Base-by-base conservation (phyloP, 1,139 yeast genomes). In the Eremothecium gossypii region DNA sequence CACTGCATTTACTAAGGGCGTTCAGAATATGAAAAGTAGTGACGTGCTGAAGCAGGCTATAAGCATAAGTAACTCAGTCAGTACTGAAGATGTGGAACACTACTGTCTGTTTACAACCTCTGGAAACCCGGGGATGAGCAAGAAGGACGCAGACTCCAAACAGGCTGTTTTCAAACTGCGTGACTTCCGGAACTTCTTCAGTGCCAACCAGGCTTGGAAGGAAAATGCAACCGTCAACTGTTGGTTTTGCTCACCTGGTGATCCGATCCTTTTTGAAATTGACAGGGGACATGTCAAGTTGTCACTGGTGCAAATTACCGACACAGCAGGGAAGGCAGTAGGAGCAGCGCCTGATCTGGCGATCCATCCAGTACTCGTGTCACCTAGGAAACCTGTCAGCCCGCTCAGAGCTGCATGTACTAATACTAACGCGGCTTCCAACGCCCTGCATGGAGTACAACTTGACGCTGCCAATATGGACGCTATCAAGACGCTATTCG, bases 11-110 rank as follows among this genome's bases (percentile, higher is more conserved):
- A 75, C 82, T 0, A 69, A 69, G 42, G 76, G 70, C 37, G 58
- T 77, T 0, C 57, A 53, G 41, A 54, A 72, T 38, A 12, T 38
- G 26, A 72, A 72, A 45, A 78, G 75, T 42, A 64, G 68, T 33
- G 79, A 74, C 44, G 67, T 73, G 39, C 57, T 78, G 40, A 71
- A 70, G 48, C 79, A 76, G 46, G 79, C 81, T 2, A 73, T 77
- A 74, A 71, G 77, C 3, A 67, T 74, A 6, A 69, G 76, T 12
- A 73, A 76, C 29, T 67, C 77, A 1, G 60, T 77, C 40, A 65
- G 65, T 32, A 56, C 72, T 1, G 68, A 68, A n/a, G 81, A 76
- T 47, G 51, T 75, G 36, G 48, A 65, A 43, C 52, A 54, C 54
- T 49, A 57, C 46, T 57, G 61, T 50, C 36, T 63, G 31, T 50